Evolutionary conservation across 2,329 filamentous ascomycete species (phyloP).

Genomic region (Capronia coronata): DNA sequence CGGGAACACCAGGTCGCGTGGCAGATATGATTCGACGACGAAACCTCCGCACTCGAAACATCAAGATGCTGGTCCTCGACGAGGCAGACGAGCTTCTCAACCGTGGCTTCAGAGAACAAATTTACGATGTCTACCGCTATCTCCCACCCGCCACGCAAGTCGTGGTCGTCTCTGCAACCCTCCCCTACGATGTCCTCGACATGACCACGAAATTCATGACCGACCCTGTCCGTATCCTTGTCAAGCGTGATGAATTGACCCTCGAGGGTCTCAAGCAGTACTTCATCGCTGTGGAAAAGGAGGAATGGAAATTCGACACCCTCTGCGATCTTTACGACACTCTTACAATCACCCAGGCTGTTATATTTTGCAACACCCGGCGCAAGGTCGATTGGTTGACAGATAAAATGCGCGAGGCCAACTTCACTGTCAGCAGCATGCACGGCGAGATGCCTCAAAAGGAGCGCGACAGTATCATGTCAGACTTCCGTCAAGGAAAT

Average conservation of each 20-base stretch:
- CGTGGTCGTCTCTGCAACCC: slow-evolving; percentile 93
- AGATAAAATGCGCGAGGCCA: slow-evolving; percentile 97
- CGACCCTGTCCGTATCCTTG: slow-evolving; percentile 88
- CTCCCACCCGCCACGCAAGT: slow-evolving; percentile 94
- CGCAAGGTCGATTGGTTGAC: slow-evolving; percentile 99
- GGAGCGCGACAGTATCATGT: slow-evolving; percentile 98
- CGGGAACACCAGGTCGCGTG: slow-evolving; percentile 92
- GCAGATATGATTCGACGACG: slow-evolving; percentile 74
- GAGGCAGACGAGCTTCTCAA: slow-evolving; percentile 77
- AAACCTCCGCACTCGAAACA: slow-evolving; percentile 64
- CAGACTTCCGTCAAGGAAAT: slow-evolving; percentile 95
- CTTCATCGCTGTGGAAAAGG: slow-evolving; percentile 98
- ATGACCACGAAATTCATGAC: slow-evolving; percentile 99
- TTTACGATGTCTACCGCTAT: slow-evolving; percentile 98
- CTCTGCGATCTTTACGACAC: slow-evolving; percentile 98
- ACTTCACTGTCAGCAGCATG: slow-evolving; percentile 98
- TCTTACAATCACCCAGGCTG: slow-evolving; percentile 94
- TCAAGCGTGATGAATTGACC: slow-evolving; percentile 98
- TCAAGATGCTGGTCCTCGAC: slow-evolving; percentile 73
- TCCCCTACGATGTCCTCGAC: slow-evolving; percentile 95
- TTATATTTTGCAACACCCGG: slow-evolving; percentile 99
- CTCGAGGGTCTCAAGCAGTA: slow-evolving; percentile 97
- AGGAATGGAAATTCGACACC: slow-evolving; percentile 99
- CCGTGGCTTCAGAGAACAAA: slow-evolving; percentile 94
- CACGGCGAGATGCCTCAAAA: slow-evolving; percentile 99